These are phyloP conservation scores for Tetrapisispora fleetii DNA, from an alignment of 805 yeast genomes.

Conservation along the genomic window DNA sequence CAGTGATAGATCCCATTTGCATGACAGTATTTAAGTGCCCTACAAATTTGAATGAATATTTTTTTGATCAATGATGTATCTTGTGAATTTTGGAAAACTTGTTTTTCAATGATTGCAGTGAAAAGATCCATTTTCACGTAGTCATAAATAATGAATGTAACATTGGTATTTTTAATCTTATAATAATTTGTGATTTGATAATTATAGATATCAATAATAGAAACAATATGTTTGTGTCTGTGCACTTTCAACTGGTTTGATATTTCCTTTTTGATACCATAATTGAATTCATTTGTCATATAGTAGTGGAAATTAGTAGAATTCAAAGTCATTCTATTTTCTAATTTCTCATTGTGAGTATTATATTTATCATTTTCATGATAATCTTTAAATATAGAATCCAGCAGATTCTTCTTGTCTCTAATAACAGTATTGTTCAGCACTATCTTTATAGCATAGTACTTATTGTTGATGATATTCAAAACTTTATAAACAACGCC, in stretches of 20 bases:
- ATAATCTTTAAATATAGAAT: slow-evolving; percentile 5
- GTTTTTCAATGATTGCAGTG: slow-evolving; percentile 68
- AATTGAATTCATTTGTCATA: background rate
- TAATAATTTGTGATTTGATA: slow-evolving; percentile 17
- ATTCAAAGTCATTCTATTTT: slow-evolving; percentile 28
- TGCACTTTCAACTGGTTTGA: slow-evolving; percentile 67
- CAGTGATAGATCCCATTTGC: slow-evolving; percentile 79
- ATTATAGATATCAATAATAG: slow-evolving; percentile 65
- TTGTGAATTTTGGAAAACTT: slow-evolving; percentile 39
- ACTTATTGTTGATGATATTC: slow-evolving; percentile 40
- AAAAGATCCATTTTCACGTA: slow-evolving; percentile 82
- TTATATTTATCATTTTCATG: slow-evolving; percentile 1
- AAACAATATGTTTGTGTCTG: slow-evolving; percentile 65
- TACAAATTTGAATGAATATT: slow-evolving; percentile 66
- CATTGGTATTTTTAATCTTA: slow-evolving; percentile 20
- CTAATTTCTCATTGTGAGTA: slow-evolving; percentile 15
- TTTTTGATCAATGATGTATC: slow-evolving; percentile 43
- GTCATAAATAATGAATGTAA: slow-evolving; percentile 70
- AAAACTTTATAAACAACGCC: slow-evolving; percentile 68
- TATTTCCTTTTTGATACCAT: slow-evolving; percentile 42
- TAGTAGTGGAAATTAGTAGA: slow-evolving; percentile 27
- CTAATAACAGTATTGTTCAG: slow-evolving; percentile 32
- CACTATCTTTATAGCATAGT: slow-evolving; percentile 65
- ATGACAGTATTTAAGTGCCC: slow-evolving; percentile 78
- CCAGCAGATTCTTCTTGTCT: slow-evolving; percentile 17